Evolutionary conservation across 202 grass and related monocot genomes (phyloP).

Genomic region (Setaria italica): DNA sequence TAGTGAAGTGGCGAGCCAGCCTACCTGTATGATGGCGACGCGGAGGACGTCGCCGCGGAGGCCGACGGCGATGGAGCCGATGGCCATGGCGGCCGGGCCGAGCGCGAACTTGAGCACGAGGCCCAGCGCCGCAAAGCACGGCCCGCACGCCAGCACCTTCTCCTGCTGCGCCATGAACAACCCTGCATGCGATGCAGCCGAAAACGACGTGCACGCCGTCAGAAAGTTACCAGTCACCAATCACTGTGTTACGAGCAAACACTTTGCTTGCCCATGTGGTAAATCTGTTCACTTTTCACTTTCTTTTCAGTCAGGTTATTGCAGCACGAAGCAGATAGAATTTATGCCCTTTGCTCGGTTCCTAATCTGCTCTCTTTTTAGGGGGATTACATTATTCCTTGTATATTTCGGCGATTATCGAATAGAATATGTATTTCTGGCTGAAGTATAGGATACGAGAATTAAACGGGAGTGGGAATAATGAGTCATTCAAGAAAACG

Average conservation of each 20-base stretch:
- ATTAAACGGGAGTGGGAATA: conserved; percentile 5
- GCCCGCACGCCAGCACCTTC: conserved; percentile 80
- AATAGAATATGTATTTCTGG: conserved; percentile 44
- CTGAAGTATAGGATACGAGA: conserved; percentile 42
- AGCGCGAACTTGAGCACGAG: conserved; percentile 72
- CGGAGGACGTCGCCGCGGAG: conserved; percentile 82
- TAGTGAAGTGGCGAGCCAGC: not conserved
- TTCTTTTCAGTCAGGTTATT: not conserved
- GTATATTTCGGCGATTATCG: conserved; percentile 13
- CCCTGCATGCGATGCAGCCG: conserved; percentile 44
- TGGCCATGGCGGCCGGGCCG: conserved; percentile 72
- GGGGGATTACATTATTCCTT: conserved; percentile 2
- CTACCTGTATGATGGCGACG: conserved; percentile 87
- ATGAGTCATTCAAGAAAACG: not conserved
- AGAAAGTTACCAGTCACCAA: not conserved
- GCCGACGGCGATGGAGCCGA: conserved; percentile 76
- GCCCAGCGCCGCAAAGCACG: conserved; percentile 61
- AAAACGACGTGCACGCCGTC: conserved; percentile 32
- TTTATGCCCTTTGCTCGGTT: conserved; percentile 25
- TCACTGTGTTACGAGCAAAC: not conserved
- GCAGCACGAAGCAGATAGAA: conserved; percentile 7
- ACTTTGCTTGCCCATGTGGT: not conserved
- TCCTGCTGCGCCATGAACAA: conserved; percentile 95
- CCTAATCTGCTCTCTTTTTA: conserved; percentile 8
- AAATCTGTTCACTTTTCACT: not conserved